Evolutionary conservation across 176 grass and related monocot species (phyloP), one percentile per base, ranked within the genome.

Genomic region (Panicum miliaceum): DNA sequence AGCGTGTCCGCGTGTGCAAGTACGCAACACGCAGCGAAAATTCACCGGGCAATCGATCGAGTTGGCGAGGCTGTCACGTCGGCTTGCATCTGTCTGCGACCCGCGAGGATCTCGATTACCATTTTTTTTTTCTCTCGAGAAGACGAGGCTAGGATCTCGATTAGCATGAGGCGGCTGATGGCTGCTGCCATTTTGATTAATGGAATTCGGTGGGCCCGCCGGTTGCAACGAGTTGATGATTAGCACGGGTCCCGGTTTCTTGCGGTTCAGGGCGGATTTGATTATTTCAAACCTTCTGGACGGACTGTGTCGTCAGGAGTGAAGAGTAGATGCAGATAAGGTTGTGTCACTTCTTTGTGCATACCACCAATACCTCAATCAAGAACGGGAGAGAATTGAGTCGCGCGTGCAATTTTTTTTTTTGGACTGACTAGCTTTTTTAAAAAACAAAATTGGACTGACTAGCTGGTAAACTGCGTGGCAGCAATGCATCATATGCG

Each of bases 281-380:
- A n/a, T 58, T 22, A 18, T 64, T 74, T 64, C 69, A 87, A 87
- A 47, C 69, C 78, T 75, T 81, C 77, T 81, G 37, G 85, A 79
- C 47, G 65, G 52, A 25, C 11, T 37, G 41, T 48, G 37, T 47
- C 73, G 57, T 42, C 61, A 66, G 12, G 36, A 12, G 48, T 26
- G 70, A 14, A 68, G 46, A 73, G 79, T 32, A 75, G 65, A 32
- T 64, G 58, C 32, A 58, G 22, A 58, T 40, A 58, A 45, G 58
- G 47, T 68, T 47, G 60, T 36, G 7, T 81, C 70, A 3, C 53
- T 4, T 59, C 5, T 53, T 58, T 12, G 19, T 23, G 59, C 18
- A 36, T 56, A 22, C 47, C 35, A 8, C 26, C 32, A 16, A 16
- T 64, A 64, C 1, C 8, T 10, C 54, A 32, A 64, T 20, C 29